These are phyloP conservation scores for Prunus fruticosa DNA, from an alignment of 306 rosid species.

Conservation along the genomic window DNA sequence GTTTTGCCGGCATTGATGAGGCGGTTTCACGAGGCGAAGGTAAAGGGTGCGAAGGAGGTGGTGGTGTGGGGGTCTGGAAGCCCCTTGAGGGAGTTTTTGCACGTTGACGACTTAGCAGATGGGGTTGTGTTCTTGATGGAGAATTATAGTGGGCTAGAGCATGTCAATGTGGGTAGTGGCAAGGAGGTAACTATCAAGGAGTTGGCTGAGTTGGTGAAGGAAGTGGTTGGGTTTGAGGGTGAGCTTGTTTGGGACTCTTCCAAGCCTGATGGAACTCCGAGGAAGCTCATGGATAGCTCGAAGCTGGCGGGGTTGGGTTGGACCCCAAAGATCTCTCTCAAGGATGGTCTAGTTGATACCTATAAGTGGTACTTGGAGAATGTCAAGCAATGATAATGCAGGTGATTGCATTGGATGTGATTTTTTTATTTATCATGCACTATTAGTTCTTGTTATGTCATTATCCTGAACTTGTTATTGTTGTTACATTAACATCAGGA, in stretches of 20 bases:
- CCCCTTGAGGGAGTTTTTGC: slow-evolving; percentile 91
- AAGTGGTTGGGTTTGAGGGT: slow-evolving; percentile 87
- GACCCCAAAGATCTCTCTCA: slow-evolving; percentile 81
- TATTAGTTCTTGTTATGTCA: slow-evolving; percentile 27
- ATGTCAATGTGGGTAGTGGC: slow-evolving; percentile 90
- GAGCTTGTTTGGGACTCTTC: slow-evolving; percentile 84
- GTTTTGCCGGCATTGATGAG: slow-evolving; percentile 91
- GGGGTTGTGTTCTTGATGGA: slow-evolving; percentile 79
- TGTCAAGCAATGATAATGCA: slow-evolving; percentile 47
- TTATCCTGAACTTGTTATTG: not conserved
- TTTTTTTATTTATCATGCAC: not conserved
- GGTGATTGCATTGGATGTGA: slow-evolving; percentile 13
- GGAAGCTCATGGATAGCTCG: slow-evolving; percentile 93
- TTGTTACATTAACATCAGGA: slow-evolving; percentile 12
- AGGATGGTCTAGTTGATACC: slow-evolving; percentile 87
- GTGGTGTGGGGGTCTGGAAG: slow-evolving; percentile 98
- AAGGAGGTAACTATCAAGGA: slow-evolving; percentile 85
- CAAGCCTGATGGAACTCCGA: slow-evolving; percentile 95
- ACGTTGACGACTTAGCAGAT: slow-evolving; percentile 85
- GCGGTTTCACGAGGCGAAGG: slow-evolving; percentile 91
- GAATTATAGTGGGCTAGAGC: slow-evolving; percentile 69
- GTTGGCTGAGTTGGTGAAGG: slow-evolving; percentile 83
- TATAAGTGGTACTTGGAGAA: slow-evolving; percentile 85
- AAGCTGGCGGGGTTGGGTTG: slow-evolving; percentile 77
- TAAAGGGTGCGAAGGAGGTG: slow-evolving; percentile 68